Base-by-base conservation (phyloP, 176 grass and related monocot genomes). In the Aechmea fasciata region DNA sequence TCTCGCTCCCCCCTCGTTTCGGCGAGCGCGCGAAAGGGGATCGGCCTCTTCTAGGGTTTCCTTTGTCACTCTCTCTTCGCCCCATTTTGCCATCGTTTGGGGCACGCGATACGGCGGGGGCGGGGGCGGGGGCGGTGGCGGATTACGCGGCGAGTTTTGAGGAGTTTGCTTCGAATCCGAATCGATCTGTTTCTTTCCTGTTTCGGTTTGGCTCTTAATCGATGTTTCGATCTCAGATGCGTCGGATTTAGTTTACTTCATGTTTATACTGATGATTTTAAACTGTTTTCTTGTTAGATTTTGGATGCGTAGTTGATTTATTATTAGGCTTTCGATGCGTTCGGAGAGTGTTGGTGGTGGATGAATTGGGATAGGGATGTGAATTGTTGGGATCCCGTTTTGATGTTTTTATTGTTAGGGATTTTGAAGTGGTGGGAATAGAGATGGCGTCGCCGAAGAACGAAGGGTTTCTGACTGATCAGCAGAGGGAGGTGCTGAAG, bases 381-480 rank as follows among this genome's bases (percentile, higher is more conserved):
- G 55, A 22, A 61, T 61, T 61, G 55, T 15, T n/a, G 15, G 14
- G 55, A 18, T 61, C 17, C 33, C 6, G 33, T 41, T 41, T 41
- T 41, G 55, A 61, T 72, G 15, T 19, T 48, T 24, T 13, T 17
- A 4, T 13, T 52, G 25, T 14, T 13, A 66, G 73, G 51, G 49
- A 26, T 76, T 65, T 73, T 61, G 9, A 55, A 67, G 10, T 33
- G 66, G 81, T 50, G 65, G 33, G 28, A 63, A 13, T 49, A 69
- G 15, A 26, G 57, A 92, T 92, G 94, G 67, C 94, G 61, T 92
- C 89, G 79, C 86, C 86, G 72, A 90, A 78, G 89, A 97, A 90
- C 47, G 94, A 90, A 26, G 94, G 94, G 65, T 97, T 97, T 68
- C 77, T 97, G 72, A 97, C 94, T 18, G 89, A 93, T 62, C 76